Evolutionary conservation across 352 stramenopile species (phyloP), one percentile per base, ranked within the genome.

Genomic region (Nannochloropsis limnetica): DNA sequence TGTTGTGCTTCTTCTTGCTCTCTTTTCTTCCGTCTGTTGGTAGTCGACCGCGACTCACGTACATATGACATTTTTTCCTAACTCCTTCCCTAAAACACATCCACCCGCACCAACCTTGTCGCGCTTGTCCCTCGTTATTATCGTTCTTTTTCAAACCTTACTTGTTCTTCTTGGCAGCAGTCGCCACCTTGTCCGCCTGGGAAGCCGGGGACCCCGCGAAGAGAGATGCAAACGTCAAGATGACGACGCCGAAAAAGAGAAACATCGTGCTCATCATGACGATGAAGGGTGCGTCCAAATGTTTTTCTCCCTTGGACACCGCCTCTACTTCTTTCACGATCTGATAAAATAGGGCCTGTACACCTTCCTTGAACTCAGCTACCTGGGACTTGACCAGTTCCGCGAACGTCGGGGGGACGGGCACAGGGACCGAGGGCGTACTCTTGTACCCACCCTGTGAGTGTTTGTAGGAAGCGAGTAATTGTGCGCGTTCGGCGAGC

Each of bases 251-350:
- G 25, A 74, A 74, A 29, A 54, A 69, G 29, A 74, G 22, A 79
- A 37, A 81, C 54, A 82, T 49, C 81, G 83, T 29, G 80, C 82
- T 44, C 29, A 81, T 43, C 84, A 83, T 43, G 80, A 88, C 88
- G 82, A 82, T 87, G 32, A 89, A 43, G 68, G 89, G 61, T 31
- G 61, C 25, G 25, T 74, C 81, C 85, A 68, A 37, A 28, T 67
- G 32, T 15, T 20, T 82, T 68, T 82, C 69, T 44, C 69, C 69
- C 28, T 81, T 81, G 15, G n/a, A 54, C 23, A 81, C 29, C 69
- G 69, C 29, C 69, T 81, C n/a, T 15, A 49, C 69, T 1, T 81
- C 37, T 25, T 44, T 54, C 20, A 54, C 20, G 14, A 81, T 81
- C 25, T 81, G 69, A 81, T 54, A 44, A 20, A 29, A 81, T 8